Percentiles rank a stretch among this genome's conserved stretches.
These are phyloP conservation scores for Murraya paniculata DNA, from an alignment of 345 rosid species.

Conservation along the genomic window DNA sequence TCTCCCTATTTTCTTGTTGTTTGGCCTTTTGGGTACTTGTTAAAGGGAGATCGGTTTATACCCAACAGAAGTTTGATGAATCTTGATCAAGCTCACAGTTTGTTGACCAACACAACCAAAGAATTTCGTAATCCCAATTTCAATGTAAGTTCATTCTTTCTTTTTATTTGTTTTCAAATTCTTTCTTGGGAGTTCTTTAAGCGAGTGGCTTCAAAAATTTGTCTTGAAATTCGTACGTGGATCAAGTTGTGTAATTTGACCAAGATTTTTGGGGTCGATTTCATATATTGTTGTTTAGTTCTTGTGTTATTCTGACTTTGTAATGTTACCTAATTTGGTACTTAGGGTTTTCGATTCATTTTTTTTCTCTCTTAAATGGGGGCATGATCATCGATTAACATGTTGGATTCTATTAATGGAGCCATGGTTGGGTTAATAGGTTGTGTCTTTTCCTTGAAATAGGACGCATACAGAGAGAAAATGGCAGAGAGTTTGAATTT, in stretches of 20 bases:
- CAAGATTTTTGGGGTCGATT: background rate
- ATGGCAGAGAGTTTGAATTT: conserved; percentile 34
- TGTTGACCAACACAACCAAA: conserved; percentile 35
- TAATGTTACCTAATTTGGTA: background rate
- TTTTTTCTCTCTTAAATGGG: background rate
- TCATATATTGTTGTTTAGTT: background rate
- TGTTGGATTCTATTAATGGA: background rate
- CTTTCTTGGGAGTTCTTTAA: background rate
- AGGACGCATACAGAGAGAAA: conserved; percentile 34
- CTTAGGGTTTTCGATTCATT: background rate
- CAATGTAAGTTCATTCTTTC: conserved; percentile 23
- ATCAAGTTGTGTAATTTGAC: background rate
- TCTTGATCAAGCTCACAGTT: conserved; percentile 53
- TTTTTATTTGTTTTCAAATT: background rate
- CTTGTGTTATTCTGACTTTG: background rate
- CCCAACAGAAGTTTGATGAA: conserved; percentile 59
- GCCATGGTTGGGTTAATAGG: background rate
- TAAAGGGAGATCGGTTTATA: conserved; percentile 48
- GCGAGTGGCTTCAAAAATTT: background rate
- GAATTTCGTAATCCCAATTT: conserved; percentile 17
- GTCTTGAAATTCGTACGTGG: background rate
- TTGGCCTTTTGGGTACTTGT: conserved; percentile 6
- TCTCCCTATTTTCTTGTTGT: background rate
- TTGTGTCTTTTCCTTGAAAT: conserved; percentile 1
- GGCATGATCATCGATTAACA: background rate